Evolutionary conservation across 2,329 filamentous ascomycete species (phyloP).

Genomic region (Aspergillus eucalypticola): DNA sequence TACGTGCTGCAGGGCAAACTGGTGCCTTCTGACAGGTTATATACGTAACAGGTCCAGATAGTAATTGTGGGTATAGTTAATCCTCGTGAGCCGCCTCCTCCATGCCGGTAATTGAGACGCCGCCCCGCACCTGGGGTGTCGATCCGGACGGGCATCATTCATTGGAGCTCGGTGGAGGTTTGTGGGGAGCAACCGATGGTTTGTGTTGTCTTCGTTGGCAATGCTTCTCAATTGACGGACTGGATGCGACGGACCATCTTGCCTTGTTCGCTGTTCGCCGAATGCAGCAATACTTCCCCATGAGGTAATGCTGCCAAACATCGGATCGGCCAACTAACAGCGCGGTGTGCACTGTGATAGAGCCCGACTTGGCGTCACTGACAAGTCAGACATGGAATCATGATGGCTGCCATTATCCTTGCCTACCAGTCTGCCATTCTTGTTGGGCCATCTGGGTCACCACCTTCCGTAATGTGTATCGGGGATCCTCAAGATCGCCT

Average conservation of each 20-base stretch:
- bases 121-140: neutral
- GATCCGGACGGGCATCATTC: neutral
- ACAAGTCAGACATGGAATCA: neutral
- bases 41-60: neutral
- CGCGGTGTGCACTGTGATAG: no score
- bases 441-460: rapidly evolving
- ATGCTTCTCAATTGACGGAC: no score
- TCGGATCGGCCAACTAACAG: neutral
- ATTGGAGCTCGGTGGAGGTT: neutral
- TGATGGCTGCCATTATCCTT: neutral
- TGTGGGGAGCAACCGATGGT: neutral
- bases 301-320: neutral
- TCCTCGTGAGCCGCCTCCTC: neutral
- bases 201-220: neutral
- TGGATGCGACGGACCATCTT: neutral
- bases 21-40: neutral
- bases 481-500: rapidly evolving
- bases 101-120: neutral
- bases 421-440: no score
- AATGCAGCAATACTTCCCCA: neutral
- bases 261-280: neutral
- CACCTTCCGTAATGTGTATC: no score
- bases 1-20: neutral
- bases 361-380: neutral
- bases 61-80: neutral